Evolutionary conservation across 148 eudicot genomes (phyloP), one percentile per base, ranked within the genome.

Genomic region (Mesembryanthemum crystallinum): DNA sequence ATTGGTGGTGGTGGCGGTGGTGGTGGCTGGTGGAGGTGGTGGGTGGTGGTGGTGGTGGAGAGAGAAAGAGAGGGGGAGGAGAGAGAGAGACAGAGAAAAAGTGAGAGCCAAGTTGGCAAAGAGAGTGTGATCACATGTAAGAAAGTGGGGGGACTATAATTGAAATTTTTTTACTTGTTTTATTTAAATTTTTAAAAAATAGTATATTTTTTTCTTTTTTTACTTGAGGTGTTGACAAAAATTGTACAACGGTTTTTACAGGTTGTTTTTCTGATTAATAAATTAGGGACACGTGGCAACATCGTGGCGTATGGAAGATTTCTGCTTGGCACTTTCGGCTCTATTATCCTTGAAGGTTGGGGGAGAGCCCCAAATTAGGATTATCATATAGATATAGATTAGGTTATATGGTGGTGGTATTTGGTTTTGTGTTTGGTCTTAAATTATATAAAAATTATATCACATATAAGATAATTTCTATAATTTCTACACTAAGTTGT

Each of bases 251-350:
- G 59, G 30, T 28, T 25, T 54, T 62, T 55, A 65, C 73, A 76
- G 79, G 79, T 54, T 65, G 83, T 64, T 20, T 55, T 75, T 52
- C 12, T 51, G 15, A 30, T 10, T 8, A 71, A 37, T 45, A 60
- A 42, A 76, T 32, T 47, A 79, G 33, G 73, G 55, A 52, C 74
- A 76, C 79, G 76, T 69, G 83, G 76, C 75, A 75, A n/a, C 24
- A 63, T 70, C 23, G 54, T 68, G 72, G n/a, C 54, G 21, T 47
- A 59, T 51, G 61, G 25, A 69, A 74, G 74, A 37, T 32, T 74
- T 61, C 15, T 51, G 76, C 54, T 33, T 74, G 42, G 42, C 15
- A 17, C 79, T 77, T 78, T 78, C 49, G 72, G 72, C 62, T 25
- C 32, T 20, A 20, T 73, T 21, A 21, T 62, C 8, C 63, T 73